These are phyloP conservation scores for Penicillium bovifimosum DNA, from an alignment of 495 filamentous ascomycete species.

Conservation along the genomic window DNA sequence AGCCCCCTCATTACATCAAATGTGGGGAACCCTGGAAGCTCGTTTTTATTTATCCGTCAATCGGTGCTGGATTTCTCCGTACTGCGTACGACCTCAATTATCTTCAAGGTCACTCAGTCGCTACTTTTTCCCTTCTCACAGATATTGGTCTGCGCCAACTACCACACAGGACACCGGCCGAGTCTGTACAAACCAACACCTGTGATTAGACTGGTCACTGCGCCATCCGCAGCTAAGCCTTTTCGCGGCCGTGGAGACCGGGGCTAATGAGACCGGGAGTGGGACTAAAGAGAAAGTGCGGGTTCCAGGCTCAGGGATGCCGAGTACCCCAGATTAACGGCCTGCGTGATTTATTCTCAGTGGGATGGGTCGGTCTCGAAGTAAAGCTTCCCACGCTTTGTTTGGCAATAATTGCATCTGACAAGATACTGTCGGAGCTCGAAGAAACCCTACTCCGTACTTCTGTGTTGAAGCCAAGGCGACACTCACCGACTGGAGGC, in stretches of 20 bases:
- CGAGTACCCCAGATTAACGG: constrained; percentile 4
- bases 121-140: too few relatives aligned
- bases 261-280: constrained; percentile 6
- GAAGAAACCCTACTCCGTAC: too few relatives aligned
- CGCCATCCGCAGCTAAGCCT: constrained; percentile 2
- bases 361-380: neutral
- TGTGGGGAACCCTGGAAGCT: neutral
- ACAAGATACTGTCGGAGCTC: too few relatives aligned
- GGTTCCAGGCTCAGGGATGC: constrained; percentile 13
- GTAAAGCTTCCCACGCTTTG: neutral
- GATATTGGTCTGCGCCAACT: too few relatives aligned
- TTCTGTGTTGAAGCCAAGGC: neutral
- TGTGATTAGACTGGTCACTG: neutral
- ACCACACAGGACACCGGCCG: too few relatives aligned
- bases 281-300: constrained; percentile 11
- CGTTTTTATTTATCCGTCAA: neutral
- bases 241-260: constrained; percentile 6
- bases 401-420: neutral
- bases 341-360: neutral
- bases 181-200: too few relatives aligned
- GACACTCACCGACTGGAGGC: neutral
- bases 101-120: too few relatives aligned
- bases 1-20: neutral
- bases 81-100: neutral
- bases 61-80: neutral